These are phyloP conservation scores for Capronia americana DNA, from an alignment of 2,329 filamentous ascomycete genomes.

Conservation along the genomic window DNA sequence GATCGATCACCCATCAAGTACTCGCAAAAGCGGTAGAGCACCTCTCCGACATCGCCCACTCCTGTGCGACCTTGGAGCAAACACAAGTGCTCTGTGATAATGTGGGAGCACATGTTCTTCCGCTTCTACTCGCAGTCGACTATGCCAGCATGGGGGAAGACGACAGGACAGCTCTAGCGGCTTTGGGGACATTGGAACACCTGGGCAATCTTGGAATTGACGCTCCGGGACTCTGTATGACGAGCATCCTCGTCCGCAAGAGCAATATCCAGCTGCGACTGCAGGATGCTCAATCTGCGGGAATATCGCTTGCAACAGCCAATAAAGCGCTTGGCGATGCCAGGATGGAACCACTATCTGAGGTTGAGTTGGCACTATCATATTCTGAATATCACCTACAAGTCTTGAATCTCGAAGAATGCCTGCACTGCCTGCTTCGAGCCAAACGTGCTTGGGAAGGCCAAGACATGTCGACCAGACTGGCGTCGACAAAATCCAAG, in stretches of 20 bases:
- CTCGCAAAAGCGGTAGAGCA: constrained; percentile 31
- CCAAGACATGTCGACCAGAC: not conserved
- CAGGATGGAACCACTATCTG: constrained; percentile 53
- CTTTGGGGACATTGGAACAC: constrained; percentile 57
- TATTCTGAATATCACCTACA: constrained; percentile 76
- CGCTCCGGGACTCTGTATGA: constrained; percentile 48
- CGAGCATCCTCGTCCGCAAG: constrained; percentile 54
- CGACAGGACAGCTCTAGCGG: constrained; percentile 56
- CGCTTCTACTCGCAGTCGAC: constrained; percentile 61
- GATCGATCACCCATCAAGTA: constrained; percentile 9
- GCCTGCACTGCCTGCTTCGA: constrained; percentile 47
- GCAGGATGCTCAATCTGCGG: constrained; percentile 66
- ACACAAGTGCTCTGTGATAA: constrained; percentile 59
- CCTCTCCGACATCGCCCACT: constrained; percentile 47
- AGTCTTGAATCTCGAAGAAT: constrained; percentile 70
- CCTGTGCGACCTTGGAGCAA: constrained; percentile 52
- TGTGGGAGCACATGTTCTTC: constrained; percentile 55
- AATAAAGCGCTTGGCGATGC: constrained; percentile 55
- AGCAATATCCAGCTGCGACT: constrained; percentile 64
- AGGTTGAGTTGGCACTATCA: constrained; percentile 69
- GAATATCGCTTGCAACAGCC: constrained; percentile 63
- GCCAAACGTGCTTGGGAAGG: constrained; percentile 44
- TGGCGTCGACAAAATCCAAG: constrained; percentile 15
- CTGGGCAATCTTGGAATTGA: constrained; percentile 55
- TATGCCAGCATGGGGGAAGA: constrained; percentile 65